Conservation (phyloP, 2,329 filamentous ascomycete genomes). For the Cephalotrichum gorgonifer region DNA sequence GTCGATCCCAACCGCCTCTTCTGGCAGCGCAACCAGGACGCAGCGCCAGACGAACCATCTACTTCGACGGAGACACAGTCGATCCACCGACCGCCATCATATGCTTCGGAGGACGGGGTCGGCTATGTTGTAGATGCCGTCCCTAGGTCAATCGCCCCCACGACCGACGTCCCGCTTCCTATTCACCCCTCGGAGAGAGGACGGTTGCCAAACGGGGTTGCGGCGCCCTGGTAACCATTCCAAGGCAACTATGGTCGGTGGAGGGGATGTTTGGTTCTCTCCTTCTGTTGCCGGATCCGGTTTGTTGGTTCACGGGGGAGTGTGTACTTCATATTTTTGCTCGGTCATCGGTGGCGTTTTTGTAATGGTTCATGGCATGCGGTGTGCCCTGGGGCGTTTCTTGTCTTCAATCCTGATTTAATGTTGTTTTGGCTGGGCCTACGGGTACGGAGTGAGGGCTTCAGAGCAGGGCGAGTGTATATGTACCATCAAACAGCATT, state of each 20-base stretch:
- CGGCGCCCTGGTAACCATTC: slow-evolving; percentile 1
- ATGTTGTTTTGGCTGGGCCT: too few relatives aligned
- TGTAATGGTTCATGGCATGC: too few relatives aligned
- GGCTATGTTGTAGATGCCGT: slow-evolving; percentile 60
- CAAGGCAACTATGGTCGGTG: not conserved
- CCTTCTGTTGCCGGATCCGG: too few relatives aligned
- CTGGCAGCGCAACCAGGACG: slow-evolving; percentile 57
- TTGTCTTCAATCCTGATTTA: too few relatives aligned
- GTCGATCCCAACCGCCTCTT: slow-evolving; percentile 74
- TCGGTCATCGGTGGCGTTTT: too few relatives aligned
- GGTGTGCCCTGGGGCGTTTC: too few relatives aligned
- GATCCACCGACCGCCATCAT: slow-evolving; percentile 57
- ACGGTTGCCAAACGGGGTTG: slow-evolving; percentile 7
- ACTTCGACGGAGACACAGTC: slow-evolving; percentile 14
- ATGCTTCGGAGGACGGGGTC: slow-evolving; percentile 65
- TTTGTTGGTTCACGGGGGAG: too few relatives aligned
- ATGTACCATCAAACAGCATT: too few relatives aligned
- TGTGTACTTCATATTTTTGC: too few relatives aligned
- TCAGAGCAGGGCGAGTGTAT: too few relatives aligned
- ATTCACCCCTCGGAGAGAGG: slow-evolving; percentile 38
- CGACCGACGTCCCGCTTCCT: slow-evolving; percentile 30
- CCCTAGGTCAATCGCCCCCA: slow-evolving; percentile 44
- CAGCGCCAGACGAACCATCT: slow-evolving; percentile 14
- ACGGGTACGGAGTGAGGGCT: too few relatives aligned
- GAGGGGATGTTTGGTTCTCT: not conserved